Conservation (phyloP, 192 early-diverging fungal species). For the Chytriomyces sp. region DNA sequence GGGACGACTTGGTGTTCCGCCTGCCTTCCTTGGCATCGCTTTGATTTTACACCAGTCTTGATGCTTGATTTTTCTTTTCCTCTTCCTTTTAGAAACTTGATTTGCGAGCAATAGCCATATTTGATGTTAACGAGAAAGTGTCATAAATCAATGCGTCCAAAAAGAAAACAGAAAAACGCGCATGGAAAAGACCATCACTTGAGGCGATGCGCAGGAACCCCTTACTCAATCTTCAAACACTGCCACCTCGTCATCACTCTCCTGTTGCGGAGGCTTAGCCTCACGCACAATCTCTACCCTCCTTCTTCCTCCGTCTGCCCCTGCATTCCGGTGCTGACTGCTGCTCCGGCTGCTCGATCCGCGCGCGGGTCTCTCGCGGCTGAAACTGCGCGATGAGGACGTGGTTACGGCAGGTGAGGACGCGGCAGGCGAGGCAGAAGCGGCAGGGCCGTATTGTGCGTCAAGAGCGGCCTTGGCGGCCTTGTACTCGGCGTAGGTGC, state of each 20-base stretch:
- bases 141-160: too few relatives aligned
- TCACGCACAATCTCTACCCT: slow-evolving; percentile 19
- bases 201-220: not conserved
- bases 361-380: not conserved
- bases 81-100: too few relatives aligned
- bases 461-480: slow-evolving; percentile 19
- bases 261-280: not conserved
- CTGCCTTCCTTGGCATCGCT: too few relatives aligned
- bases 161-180: not conserved
- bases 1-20: slow-evolving; percentile 23
- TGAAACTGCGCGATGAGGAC: not conserved
- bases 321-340: not conserved
- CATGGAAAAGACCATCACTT: not conserved
- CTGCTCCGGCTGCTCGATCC: not conserved
- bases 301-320: not conserved
- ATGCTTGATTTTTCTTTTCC: too few relatives aligned
- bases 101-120: too few relatives aligned
- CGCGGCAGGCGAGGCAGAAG: not conserved
- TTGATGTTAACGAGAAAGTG: too few relatives aligned
- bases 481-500: slow-evolving; percentile 18
- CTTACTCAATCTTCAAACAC: not conserved
- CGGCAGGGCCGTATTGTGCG: not conserved
- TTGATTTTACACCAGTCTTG: too few relatives aligned
- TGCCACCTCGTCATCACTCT: slow-evolving; percentile 13
- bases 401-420: not conserved